phyloP scores from a whole-genome alignment of 257 asterid species.

The Penstemon barbatus region DNA sequence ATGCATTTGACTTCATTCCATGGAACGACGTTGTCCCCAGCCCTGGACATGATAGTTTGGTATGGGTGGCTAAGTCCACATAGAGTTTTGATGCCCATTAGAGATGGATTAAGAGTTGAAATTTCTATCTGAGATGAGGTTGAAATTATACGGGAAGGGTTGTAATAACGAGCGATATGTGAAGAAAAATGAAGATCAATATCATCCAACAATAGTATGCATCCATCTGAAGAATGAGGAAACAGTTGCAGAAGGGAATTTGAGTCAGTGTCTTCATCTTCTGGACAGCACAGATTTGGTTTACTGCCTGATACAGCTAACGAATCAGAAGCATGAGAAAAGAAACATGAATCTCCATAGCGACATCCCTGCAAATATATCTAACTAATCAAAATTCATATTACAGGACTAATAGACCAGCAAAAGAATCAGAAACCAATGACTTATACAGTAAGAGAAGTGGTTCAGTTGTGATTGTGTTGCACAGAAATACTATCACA shows the following conservation, averaged over 20 bases:
- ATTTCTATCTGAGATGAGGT: constrained; percentile 54
- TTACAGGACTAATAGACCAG: neutral
- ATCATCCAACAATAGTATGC: constrained; percentile 69
- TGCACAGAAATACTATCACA: no score
- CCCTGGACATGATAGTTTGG: constrained; percentile 57
- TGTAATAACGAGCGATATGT: constrained; percentile 41
- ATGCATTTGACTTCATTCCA: constrained; percentile 72
- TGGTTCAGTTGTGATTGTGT: no score
- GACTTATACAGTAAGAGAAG: neutral
- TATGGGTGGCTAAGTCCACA: constrained; percentile 71
- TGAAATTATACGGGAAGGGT: constrained; percentile 57
- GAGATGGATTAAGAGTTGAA: constrained; percentile 41
- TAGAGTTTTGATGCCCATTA: constrained; percentile 46
- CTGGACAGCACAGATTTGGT: constrained; percentile 50
- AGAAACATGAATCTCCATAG: constrained; percentile 68
- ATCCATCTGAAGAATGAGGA: constrained; percentile 56
- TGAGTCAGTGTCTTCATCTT: constrained; percentile 44
- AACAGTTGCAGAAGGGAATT: constrained; percentile 54
- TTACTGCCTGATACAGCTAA: constrained; percentile 30
- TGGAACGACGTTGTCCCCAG: constrained; percentile 40
- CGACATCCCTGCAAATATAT: constrained; percentile 85
- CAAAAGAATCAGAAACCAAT: neutral
- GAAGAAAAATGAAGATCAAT: constrained; percentile 62
- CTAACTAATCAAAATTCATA: constrained; percentile 13
- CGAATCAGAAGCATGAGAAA: constrained; percentile 68